Base-by-base conservation (phyloP, 108 stramenopile species). In the Nitzschia inconspicua region DNA sequence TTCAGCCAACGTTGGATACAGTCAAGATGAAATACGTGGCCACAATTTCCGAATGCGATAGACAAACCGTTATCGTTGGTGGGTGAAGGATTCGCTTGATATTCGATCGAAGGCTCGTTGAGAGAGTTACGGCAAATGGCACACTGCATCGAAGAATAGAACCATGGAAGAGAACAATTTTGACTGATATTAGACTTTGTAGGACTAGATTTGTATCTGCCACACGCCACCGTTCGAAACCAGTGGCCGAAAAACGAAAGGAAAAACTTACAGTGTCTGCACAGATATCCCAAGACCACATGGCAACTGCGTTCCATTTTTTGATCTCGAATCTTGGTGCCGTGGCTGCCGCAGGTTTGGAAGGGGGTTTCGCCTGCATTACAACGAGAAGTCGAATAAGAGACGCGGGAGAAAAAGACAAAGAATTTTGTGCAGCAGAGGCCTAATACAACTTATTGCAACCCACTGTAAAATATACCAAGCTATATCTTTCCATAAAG, bases 261-360 rank as follows among this genome's bases (percentile, higher is more conserved):
- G 14, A 47, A 23, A 20, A 19, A 64, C 82, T 49, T 73, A 83
- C 82, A 51, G 96, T 96, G 69, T 98, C 98, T 34, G 97, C 96
- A 68, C 98, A 98, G 52, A 96, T 96, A 76, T 99, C 97, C 96
- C 97, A 99, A 0, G 83, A 84, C 98, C 98, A 99, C 96, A 98
- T 97, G 53, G 96, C 94, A 19, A 99, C 96, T 0, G 96, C 95
- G 66, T 97, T 98, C 97, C 97, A 99, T 75, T 95, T 95, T 49
- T 92, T 92, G 82, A 95, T 93, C 74, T 95, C 91, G 68, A 92
- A 92, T 28, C 85, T 74, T 18, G 90, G 90, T 52, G 80, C 53
- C 14, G 43, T 43, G 32, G 44, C 53, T 60, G 53, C 62, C 22
- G 50, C 53, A 36, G 28, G 53, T 30, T 41, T 59, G 26, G 70